These are phyloP conservation scores for Clitopilus passeckerianus DNA, from an alignment of 768 basidiomycete genomes.

Conservation along the genomic window DNA sequence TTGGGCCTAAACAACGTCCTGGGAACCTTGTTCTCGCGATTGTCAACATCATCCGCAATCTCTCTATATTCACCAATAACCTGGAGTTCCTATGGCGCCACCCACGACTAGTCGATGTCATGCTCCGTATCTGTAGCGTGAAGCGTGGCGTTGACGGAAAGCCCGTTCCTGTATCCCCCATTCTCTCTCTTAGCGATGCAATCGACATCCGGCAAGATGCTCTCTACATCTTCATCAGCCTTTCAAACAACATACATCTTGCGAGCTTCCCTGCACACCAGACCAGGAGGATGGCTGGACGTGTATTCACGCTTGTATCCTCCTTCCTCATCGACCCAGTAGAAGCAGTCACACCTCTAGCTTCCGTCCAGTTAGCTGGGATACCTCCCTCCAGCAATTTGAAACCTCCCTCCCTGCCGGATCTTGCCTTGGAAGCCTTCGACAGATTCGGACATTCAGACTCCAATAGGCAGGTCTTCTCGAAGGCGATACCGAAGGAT, in stretches of 20 bases:
- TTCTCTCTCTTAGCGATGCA: conserved; percentile 67
- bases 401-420: conserved; percentile 58
- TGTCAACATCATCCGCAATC: conserved; percentile 81
- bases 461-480: conserved; percentile 69
- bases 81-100: conserved; percentile 59
- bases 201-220: conserved; percentile 74
- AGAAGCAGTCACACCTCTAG: conserved; percentile 61
- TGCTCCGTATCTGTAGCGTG: conserved; percentile 68
- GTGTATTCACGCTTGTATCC: conserved; percentile 62
- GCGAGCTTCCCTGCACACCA: conserved; percentile 34
- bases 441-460: conserved; percentile 76
- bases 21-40: conserved; percentile 66
- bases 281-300: conserved; percentile 43
- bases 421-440: conserved; percentile 81
- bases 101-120: conserved; percentile 54
- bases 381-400: conserved; percentile 30
- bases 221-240: conserved; percentile 61
- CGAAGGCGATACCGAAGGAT: conserved; percentile 50
- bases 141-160: conserved; percentile 24
- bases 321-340: conserved; percentile 72
- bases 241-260: conserved; percentile 51
- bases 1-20: conserved; percentile 61
- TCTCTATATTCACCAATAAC: conserved; percentile 75
- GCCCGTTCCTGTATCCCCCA: conserved; percentile 43
- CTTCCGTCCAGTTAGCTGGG: conserved; percentile 51